Base-by-base conservation (phyloP, 2,329 filamentous ascomycete genomes). In the Xylaria sp. region DNA sequence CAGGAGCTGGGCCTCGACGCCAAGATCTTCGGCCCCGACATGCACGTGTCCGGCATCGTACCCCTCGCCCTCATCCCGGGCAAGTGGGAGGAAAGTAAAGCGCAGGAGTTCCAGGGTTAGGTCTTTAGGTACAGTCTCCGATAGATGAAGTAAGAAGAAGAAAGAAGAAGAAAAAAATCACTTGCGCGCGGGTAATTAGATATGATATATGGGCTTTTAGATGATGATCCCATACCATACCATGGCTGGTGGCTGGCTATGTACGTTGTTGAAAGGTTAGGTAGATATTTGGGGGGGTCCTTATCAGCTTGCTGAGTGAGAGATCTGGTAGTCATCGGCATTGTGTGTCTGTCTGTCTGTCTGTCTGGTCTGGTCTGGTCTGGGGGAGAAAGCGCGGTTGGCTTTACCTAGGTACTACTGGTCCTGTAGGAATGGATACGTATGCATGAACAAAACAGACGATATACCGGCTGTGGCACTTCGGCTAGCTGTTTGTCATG, bases 41-140 rank as follows among this genome's bases (percentile, higher is more conserved):
- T 97, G 91, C 92, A 97, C 79, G 93, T 99, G 69, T 93, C 89
- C 48, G 94, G 94, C 74, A 97, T 97, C 71, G 93, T 99, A 63
- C 93, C 94, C 52, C 80, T 97, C 72, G 94, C 93, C 43, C 88
- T 97, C 42, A 65, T 87, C 59, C 83, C 84, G 29, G 85, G 85
- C 63, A 82, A 80, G 73, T 83, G 81, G 78, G 84, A 85, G 73
- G 77, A 81, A 72, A 82, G 80, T 74, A 81, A 79, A 46, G 74
- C 81, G 48, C 74, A 82, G 73, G 85, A 88, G 75, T 88, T 87
- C 76, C 75, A 76, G 69, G 79, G 67, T 71, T 85, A 80, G 74
- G 64, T 49, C 41, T 46, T 71, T 85, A 80, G 74, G 64, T 49
- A 44, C 44, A 54, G 41, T 52, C 44, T 46, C n/a, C n/a, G 44